These are phyloP conservation scores for Beta corolliflora DNA, from an alignment of 179 eudicot species.

Conservation along the genomic window DNA sequence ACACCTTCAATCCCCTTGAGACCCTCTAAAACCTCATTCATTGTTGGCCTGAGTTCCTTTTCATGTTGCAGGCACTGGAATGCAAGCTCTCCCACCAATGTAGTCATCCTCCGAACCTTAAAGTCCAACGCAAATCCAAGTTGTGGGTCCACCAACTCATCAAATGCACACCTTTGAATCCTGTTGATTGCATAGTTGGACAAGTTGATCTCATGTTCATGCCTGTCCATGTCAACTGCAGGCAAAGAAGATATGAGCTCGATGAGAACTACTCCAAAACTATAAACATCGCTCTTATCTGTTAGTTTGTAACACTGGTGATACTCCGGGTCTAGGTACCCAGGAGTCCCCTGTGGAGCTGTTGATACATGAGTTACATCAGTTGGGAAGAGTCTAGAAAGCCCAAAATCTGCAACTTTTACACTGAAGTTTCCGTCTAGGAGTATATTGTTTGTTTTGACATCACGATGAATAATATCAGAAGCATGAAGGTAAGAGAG, in stretches of 20 bases:
- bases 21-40: slow-evolving; percentile 14
- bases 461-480: slow-evolving; percentile 18
- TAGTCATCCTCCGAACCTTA: slow-evolving; percentile 10
- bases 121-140: slow-evolving; percentile 3
- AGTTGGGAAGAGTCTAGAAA: slow-evolving; percentile 15
- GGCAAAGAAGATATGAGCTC: slow-evolving; percentile 17
- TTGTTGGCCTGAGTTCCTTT: slow-evolving; percentile 4
- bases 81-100: slow-evolving; percentile 7
- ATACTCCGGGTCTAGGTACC: slow-evolving; percentile 15
- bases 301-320: slow-evolving; percentile 8
- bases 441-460: slow-evolving; percentile 13
- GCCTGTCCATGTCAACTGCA: slow-evolving; percentile 10
- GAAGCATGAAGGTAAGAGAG: slow-evolving; percentile 18
- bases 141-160: slow-evolving; percentile 14
- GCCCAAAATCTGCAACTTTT: slow-evolving; percentile 19
- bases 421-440: slow-evolving; percentile 2
- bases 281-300: slow-evolving; percentile 17
- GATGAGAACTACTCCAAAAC: slow-evolving; percentile 11
- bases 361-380: slow-evolving; percentile 18
- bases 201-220: slow-evolving; percentile 4
- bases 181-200: slow-evolving; percentile 8
- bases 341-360: slow-evolving; percentile 16
- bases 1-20: not conserved
- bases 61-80: slow-evolving; percentile 18
- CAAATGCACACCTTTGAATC: slow-evolving; percentile 6